Conservation (phyloP, 2,329 filamentous ascomycete species). For the Sphaerulina populicola region DNA sequence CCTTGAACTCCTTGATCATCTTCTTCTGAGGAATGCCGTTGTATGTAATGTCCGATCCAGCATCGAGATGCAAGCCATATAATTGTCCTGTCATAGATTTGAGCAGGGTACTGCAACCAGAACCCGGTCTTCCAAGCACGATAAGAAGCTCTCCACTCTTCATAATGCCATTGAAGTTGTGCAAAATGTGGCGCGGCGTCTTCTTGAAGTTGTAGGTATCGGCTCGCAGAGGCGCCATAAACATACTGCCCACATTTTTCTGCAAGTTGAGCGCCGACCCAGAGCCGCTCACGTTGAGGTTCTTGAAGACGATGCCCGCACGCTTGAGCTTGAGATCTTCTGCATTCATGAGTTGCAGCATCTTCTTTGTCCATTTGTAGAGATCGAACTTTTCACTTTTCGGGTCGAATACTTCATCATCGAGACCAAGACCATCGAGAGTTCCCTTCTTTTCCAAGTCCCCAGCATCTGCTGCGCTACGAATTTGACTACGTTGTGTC, state of each 20-base stretch:
- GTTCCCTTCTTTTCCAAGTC: slow-evolving; percentile 25
- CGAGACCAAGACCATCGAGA: slow-evolving; percentile 35
- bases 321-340: slow-evolving; percentile 48
- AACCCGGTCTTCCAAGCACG: slow-evolving; percentile 44
- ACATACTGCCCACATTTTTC: slow-evolving; percentile 53
- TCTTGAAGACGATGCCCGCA: slow-evolving; percentile 56
- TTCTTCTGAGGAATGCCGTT: slow-evolving; percentile 44
- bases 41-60: slow-evolving; percentile 51
- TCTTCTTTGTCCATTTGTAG: slow-evolving; percentile 46
- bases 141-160: slow-evolving; percentile 44
- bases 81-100: slow-evolving; percentile 55
- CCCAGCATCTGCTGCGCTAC: slow-evolving; percentile 4
- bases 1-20: slow-evolving; percentile 43
- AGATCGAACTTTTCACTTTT: slow-evolving; percentile 46
- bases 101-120: slow-evolving; percentile 56
- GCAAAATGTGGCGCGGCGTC: slow-evolving; percentile 49
- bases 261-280: slow-evolving; percentile 61
- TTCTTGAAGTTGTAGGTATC: slow-evolving; percentile 48
- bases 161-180: slow-evolving; percentile 47
- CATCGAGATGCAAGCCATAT: slow-evolving; percentile 48
- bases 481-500: slow-evolving; percentile 10
- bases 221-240: slow-evolving; percentile 51
- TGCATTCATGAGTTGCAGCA: slow-evolving; percentile 45
- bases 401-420: slow-evolving; percentile 48
- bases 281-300: slow-evolving; percentile 59